Evolutionary conservation across 805 yeast species (phyloP), one percentile per base, ranked within the genome.

Genomic region (Ogataea minuta): DNA sequence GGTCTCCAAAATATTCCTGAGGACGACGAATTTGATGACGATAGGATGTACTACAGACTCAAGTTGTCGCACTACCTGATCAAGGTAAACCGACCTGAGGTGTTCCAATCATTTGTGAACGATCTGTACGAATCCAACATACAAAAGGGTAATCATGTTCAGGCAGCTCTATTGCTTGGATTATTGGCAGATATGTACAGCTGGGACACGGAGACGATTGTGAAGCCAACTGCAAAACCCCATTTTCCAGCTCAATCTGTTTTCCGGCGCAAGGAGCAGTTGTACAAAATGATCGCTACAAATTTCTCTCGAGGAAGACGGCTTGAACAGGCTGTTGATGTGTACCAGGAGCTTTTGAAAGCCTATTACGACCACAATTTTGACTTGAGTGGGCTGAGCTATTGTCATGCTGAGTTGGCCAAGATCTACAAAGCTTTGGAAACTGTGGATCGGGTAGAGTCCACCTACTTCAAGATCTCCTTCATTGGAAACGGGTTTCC

Each of bases 401-500:
- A 69, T 56, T 86, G 80, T 42, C 87, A 84, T 57, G 70, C 72
- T 28, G 77, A 80, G 49, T 69, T 88, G 48, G 76, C 89, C 14
- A 72, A 74, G 45, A 63, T 87, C n/a, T 89, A 84, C 62, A 63
- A 69, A 13, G 80, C 75, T 34, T 67, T 87, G 46, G 86, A 82
- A 54, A 69, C 74, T 11, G 71, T 81, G 8, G 95, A 85, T 54
- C 74, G 90, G 55, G 67, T 81, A 41, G 77, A 82, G 14, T 86
- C 95, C 17, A 79, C 88, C 6, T 88, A 75, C 59, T 88, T 85
- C 70, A 75, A 82, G 56, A 87, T 88, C 39, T 73, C 84, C 14
- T 87, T 83, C 54, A 74, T 84, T 57, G 96, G 96, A 11, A 75
- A 72, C 36, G 95, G 95, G 2, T 88, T 88, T 71, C 95, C 96